Evolutionary conservation across 306 rosid species (phyloP).

Genomic region (Mimosa bimucronata): DNA sequence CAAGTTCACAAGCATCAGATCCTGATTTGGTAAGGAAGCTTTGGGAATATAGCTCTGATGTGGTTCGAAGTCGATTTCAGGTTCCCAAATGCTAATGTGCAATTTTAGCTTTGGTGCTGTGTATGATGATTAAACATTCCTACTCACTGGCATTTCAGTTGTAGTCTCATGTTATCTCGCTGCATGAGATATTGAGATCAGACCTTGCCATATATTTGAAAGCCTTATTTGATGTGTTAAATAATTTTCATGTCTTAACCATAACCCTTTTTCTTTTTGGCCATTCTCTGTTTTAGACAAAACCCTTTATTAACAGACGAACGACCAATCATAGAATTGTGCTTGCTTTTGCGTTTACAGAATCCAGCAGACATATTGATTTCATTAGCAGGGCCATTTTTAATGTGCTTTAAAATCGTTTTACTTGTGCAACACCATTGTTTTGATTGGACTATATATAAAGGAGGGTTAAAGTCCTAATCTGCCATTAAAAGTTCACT

Average conservation of each 20-base stretch:
- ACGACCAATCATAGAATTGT: not conserved
- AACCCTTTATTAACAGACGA: no score
- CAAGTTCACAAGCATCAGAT: constrained; percentile 58
- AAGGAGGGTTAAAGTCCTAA: no score
- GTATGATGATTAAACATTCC: not conserved
- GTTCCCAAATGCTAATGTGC: not conserved
- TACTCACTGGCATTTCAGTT: not conserved
- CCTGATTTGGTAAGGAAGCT: constrained; percentile 53
- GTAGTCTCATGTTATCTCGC: not conserved
- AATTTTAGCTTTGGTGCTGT: not conserved
- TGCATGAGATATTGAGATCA: not conserved
- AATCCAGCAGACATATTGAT: no score
- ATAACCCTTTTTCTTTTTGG: no score
- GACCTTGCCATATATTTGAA: not conserved
- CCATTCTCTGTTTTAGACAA: not conserved
- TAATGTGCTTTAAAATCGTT: no score
- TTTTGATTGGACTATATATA: no score
- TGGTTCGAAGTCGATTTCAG: constrained; percentile 35
- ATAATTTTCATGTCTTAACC: not conserved
- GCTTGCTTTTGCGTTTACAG: not conserved
- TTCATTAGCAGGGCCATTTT: no score
- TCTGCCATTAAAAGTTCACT: no score
- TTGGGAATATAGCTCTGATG: constrained; percentile 59
- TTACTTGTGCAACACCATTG: not conserved
- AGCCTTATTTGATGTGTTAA: not conserved